Evolutionary conservation across 768 basidiomycete genomes (phyloP), one percentile per base, ranked within the genome.

Genomic region (Pholiota conissans): DNA sequence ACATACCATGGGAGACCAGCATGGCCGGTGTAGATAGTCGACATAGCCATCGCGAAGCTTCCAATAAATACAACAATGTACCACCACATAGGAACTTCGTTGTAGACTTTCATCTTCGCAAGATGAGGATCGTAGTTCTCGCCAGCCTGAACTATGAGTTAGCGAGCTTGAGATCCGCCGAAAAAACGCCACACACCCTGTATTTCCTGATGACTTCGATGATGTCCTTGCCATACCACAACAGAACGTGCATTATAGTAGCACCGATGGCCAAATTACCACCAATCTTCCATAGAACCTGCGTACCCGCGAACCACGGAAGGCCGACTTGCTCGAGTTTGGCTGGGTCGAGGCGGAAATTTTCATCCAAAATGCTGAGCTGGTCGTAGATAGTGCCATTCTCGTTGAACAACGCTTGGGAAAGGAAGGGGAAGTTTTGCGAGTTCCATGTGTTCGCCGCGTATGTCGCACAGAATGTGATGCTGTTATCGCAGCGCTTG

Each of bases 391-490:
- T 20, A 0, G 82, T 77, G 0, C 82, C 83, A 35, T 85, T 81
- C 62, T 79, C 73, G 59, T 79, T 76, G 65, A 79, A 84, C 11
- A 84, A 64, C 4, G 71, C 66, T 60, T 84, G 83, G 2, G 79
- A 78, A 14, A 84, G 68, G 71, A 85, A 85, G 1, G 86, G 86
- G 73, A 87, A 85, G 62, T 74, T 79, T 63, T 83, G 79, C 1
- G 79, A 79, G 45, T 80, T 67, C 85, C 85, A 87, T 10, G 77
- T 70, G 57, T 89, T 86, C 40, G 67, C 74, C 10, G 76, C 67
- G 37, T 76, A 81, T 46, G 69, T 72, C 0, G 72, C 75, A 64
- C 74, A 77, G 69, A 81, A 82, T 18, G 77, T 64, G 45, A 79
- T 73, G 40, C 77, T 79, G 40, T 0, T 32, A n/a, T 20, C n/a